Evolutionary conservation across 176 grass and related monocot species (phyloP).

Genomic region (Juncus inflexus): DNA sequence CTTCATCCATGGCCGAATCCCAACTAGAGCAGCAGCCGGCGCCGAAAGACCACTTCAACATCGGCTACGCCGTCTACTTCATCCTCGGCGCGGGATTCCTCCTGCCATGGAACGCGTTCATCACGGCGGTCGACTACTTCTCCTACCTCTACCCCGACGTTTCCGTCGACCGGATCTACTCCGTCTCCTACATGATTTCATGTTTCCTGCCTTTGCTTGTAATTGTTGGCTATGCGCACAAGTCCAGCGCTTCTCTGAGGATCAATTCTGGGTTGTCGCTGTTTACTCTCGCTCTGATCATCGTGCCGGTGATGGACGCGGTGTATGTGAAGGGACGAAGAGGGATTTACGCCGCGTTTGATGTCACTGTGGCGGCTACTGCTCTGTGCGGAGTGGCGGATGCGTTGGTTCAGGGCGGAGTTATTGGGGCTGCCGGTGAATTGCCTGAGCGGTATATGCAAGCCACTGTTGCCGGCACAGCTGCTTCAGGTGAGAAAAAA

Average conservation of each 20-base stretch:
- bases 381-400: conserved; percentile 59
- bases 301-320: conserved; percentile 77
- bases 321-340: conserved; percentile 57
- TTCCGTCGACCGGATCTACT: conserved; percentile 85
- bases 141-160: conserved; percentile 74
- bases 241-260: conserved; percentile 44
- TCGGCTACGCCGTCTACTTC: conserved; percentile 80
- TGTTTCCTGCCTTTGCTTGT: conserved; percentile 48
- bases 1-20: not conserved
- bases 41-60: conserved; percentile 42
- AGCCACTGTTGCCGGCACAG: conserved; percentile 71
- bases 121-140: conserved; percentile 99
- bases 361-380: conserved; percentile 60
- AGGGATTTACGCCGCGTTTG: conserved; percentile 51
- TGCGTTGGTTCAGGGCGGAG: conserved; percentile 82
- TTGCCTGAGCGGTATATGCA: conserved; percentile 90
- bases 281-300: conserved; percentile 59
- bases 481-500: conserved; percentile 56
- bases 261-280: conserved; percentile 74
- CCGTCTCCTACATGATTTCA: conserved; percentile 70
- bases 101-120: conserved; percentile 96
- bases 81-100: conserved; percentile 77
- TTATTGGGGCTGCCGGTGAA: conserved; percentile 82
- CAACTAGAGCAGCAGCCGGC: not conserved
- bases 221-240: conserved; percentile 74